Evolutionary conservation across 2,329 filamentous ascomycete genomes (phyloP).

Genomic region (Verticillium dahliae): DNA sequence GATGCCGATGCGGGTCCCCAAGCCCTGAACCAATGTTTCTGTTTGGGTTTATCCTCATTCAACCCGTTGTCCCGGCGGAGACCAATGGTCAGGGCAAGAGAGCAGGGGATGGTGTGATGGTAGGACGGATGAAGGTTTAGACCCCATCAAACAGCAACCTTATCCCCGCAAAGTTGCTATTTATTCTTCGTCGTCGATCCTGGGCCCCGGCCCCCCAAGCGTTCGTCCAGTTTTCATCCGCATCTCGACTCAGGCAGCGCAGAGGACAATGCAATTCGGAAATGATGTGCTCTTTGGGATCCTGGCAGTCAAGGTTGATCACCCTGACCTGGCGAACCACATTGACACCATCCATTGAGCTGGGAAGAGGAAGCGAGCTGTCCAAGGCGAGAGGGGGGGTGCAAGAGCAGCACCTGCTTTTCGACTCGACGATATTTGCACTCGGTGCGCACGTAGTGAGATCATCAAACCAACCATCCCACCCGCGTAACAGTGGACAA

Average conservation of each 20-base stretch:
- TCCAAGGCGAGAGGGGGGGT: background rate
- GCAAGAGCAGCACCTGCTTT: too few species aligned
- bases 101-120: background rate
- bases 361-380: background rate
- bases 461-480: background rate
- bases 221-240: background rate
- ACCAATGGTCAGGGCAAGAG: background rate
- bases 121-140: background rate
- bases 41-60: background rate
- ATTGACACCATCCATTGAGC: background rate
- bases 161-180: background rate
- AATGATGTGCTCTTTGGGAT: background rate
- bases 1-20: background rate
- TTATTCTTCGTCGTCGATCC: background rate
- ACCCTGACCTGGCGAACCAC: background rate
- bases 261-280: background rate
- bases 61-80: background rate
- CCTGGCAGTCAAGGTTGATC: background rate
- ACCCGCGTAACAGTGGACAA: background rate
- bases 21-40: background rate
- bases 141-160: background rate
- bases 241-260: background rate
- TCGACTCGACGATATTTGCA: too few species aligned
- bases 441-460: too few species aligned
- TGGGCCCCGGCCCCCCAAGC: background rate